Evolutionary conservation across 2,329 filamentous ascomycete species (phyloP), one percentile per base, ranked within the genome.

Genomic region (Penicillium sclerotiorum): DNA sequence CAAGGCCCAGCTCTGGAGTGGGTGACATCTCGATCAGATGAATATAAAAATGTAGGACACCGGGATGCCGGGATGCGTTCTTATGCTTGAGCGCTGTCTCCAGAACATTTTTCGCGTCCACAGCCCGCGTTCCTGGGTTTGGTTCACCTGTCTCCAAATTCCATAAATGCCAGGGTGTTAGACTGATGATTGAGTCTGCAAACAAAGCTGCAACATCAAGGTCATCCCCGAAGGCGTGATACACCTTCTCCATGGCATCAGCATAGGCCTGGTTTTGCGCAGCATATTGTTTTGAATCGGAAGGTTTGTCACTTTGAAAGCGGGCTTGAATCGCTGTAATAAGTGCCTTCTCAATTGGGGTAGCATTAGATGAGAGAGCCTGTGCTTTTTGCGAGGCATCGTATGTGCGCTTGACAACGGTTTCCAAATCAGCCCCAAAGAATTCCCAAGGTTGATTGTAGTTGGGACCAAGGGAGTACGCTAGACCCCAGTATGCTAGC

Each of bases 361-460:
- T 72, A 5, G 72, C 73, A 2, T 63, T 61, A 32, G 60, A 42
- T 13, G 71, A 62, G 44, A 70, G 57, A 2, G 65, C 57, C 33
- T 70, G 70, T 1, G 82, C 83, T 47, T 76, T 52, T 62, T 48
- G 63, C 47, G 50, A 76, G 1, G 80, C 78, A 12, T 65, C 49
- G 47, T 78, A 73, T 4, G 80, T 80, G 23, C 73, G 71, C 33
- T 71, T 63, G 6, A 87, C 72, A 0, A 77, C 57, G 1, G 27
- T 67, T 9, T 74, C 67, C 4, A 86, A 72, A 56, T 91, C 88
- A 0, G 77, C 69, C 46, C 87, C 86, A 56, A 91, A 90, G 20
- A 83, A 77, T 22, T 83, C 80, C 89, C 89, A 91, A 0, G 88
- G 84, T 62, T 91, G 90, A 72, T 92, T 89, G 68, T 88, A 87